Evolutionary conservation across 257 asterid genomes (phyloP), one percentile per base, ranked within the genome.

Genomic region (Rehmannia glutinosa): DNA sequence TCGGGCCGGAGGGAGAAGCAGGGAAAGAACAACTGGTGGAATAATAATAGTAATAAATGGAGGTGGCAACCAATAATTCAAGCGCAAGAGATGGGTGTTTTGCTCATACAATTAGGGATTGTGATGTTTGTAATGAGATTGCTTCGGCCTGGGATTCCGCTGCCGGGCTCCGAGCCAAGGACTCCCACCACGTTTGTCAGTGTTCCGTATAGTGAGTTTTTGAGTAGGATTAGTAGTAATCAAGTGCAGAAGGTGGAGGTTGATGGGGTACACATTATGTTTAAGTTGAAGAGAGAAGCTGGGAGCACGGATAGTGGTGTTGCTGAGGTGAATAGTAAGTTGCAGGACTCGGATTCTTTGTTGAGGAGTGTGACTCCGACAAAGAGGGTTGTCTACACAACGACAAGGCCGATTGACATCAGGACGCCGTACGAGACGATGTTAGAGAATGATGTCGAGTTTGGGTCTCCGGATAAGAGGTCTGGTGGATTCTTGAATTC

Each of bases 401-500:
- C 98, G 1, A 94, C 97, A 1, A 84, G 98, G 80, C 99, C 99
- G 0, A 66, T 65, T 68, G 99, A 94, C 74, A 87, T 94, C 70
- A 94, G 87, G 79, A 77, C 97, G 3, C 99, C 98, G 2, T 94
- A 94, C 65, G 97, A 91, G 78, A 89, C 88, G 84, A 94, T 94
- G 99, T 75, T 91, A 16, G 98, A 91, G 79, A 89, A 94, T 77
- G 84, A 84, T 75, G 99, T 94, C 50, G 93, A 88, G 85, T 94
- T 91, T 78, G 97, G 99, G 42, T 94, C 97, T 16, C 99, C 97
- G 0, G 97, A 94, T 79, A 94, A 91, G 87, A 84, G 96, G 82
- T 87, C 99, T 41, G 99, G 99, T 25, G 98, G 98, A 39, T 85
- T 94, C 83, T 64, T 94, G 83, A 88, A 88, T 69, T 87, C 98